phyloP scores from a whole-genome alignment of 2,329 filamentous ascomycete genomes.

The Arthrobotrys sinensis region DNA sequence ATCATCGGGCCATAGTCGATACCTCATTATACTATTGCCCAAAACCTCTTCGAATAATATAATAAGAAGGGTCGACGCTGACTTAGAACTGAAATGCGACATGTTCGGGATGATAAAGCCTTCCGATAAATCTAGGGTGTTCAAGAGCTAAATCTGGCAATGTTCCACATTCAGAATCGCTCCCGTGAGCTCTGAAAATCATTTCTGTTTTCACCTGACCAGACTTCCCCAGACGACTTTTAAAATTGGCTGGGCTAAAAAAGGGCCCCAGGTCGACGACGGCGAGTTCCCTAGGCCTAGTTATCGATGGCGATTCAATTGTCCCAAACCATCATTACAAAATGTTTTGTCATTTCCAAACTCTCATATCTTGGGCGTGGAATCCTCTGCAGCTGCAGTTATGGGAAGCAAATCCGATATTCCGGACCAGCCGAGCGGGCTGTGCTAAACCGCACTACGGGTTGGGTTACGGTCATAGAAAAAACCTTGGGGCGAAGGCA shows the following conservation, averaged over 20 bases:
- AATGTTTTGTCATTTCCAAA: slow-evolving; percentile 13
- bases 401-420: slow-evolving; percentile 59
- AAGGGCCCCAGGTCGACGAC: neutral
- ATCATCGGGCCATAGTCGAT: slow-evolving; percentile 16
- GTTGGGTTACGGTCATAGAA: slow-evolving; percentile 3
- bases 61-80: slow-evolving; percentile 29
- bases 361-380: slow-evolving; percentile 10
- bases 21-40: neutral
- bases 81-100: slow-evolving; percentile 50
- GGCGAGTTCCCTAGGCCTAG: neutral
- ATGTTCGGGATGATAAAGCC: slow-evolving; percentile 8
- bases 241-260: slow-evolving; percentile 17
- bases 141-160: slow-evolving; percentile 34
- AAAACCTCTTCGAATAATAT: slow-evolving; percentile 12
- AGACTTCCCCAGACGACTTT: slow-evolving; percentile 28
- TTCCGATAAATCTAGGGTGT: slow-evolving; percentile 42
- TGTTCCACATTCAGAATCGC: slow-evolving; percentile 39
- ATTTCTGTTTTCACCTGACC: slow-evolving; percentile 39
- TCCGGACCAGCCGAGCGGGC: slow-evolving; percentile 54
- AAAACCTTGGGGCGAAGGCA: slow-evolving; percentile 27
- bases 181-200: slow-evolving; percentile 55
- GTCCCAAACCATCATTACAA: neutral
- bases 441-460: slow-evolving; percentile 38
- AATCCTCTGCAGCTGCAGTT: slow-evolving; percentile 35
- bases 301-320: neutral